Percentiles rank a stretch among this genome's conserved stretches.
Evolutionary conservation across 768 basidiomycete species (phyloP).

Genomic region (Boletus vinaceobasis): DNA sequence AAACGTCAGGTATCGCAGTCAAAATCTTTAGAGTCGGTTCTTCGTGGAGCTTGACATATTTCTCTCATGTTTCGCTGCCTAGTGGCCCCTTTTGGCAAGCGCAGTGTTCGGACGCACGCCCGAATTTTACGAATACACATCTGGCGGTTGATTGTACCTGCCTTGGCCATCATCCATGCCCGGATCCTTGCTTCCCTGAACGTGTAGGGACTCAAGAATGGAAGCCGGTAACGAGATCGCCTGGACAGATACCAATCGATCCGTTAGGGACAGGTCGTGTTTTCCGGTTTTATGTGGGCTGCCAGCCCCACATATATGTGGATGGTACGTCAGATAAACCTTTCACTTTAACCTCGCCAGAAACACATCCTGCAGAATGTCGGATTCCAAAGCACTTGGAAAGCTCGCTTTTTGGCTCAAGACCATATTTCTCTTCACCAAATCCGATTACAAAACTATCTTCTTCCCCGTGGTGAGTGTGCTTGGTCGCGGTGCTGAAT

Average conservation of each 20-base stretch:
- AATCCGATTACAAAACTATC: slow-evolving; percentile 34
- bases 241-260: background rate
- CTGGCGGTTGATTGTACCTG: no score
- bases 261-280: background rate
- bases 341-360: background rate
- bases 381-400: background rate
- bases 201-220: background rate
- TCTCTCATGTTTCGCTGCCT: no score
- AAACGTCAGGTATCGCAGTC: no score
- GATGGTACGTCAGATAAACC: background rate
- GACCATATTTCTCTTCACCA: slow-evolving; percentile 34
- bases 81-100: no score
- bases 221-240: background rate
- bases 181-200: background rate
- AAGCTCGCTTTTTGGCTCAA: slow-evolving; percentile 15
- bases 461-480: slow-evolving; percentile 33
- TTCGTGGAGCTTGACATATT: no score
- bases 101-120: no score
- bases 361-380: background rate
- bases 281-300: background rate
- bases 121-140: no score
- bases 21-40: no score
- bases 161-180: background rate
- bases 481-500: background rate
- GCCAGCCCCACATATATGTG: background rate